Base-by-base conservation (phyloP, 2,329 filamentous ascomycete genomes). In the Aspergillus fischeri region DNA sequence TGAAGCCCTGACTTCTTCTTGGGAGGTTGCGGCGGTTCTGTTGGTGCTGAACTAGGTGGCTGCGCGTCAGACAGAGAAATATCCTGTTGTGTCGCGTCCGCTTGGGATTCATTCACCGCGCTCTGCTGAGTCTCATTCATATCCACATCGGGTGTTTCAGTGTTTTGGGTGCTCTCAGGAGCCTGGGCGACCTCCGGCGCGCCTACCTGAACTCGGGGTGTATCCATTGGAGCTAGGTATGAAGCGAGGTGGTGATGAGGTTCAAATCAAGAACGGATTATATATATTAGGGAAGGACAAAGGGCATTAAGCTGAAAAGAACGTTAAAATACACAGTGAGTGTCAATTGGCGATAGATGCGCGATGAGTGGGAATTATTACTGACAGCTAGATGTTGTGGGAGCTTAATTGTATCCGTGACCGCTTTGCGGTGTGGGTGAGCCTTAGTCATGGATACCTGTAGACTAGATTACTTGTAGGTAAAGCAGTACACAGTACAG, bases 91-190 rank as follows among this genome's bases (percentile, higher is more conserved):
- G 64, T 44, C 20, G 44, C 45, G 32, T 54, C 48, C 60, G 64
- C 32, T 61, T 61, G 55, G 49, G 59, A 35, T 27, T 62, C 63
- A 17, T 60, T 57, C 17, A 35, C 35, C 51, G 62, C 52, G 17
- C 62, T 60, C 9, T 63, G 60, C 10, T 63, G 60, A 14, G 60
- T 60, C 17, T 57, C 62, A 20, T 56, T 55, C 66, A 72, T 71
- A 47, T 70, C 65, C 7, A 68, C 61, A 56, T 73, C 69, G 24
- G 58, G 58, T 25, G 47, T 58, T 24, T 56, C 53, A 25, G 44
- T 53, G 14, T 42, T 52, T 41, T 58, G 47, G 28, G 58, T 21
- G 21, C 38, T 55, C 25, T 41, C 35, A 20, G 21, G 25, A 20
- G 17, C 42, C 25, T 53, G 50, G n/a, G 52, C 35, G 49, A 20